Evolutionary conservation across 2,329 filamentous ascomycete species (phyloP), one percentile per base, ranked within the genome.

Genomic region (Aspergillus fructus): DNA sequence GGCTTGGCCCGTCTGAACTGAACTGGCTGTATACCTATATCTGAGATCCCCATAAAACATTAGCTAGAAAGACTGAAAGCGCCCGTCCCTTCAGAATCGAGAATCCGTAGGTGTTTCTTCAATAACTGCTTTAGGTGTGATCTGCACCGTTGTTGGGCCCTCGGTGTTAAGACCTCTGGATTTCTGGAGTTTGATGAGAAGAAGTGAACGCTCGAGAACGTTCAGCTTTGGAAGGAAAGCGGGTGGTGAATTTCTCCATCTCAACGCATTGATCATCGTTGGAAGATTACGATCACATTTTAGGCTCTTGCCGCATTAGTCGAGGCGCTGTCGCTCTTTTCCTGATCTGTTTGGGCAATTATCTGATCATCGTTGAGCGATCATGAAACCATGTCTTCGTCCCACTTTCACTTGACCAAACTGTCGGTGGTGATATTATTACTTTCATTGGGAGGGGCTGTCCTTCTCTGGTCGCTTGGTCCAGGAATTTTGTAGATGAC

Each of bases 311-410:
- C 67, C 65, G 52, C 45, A 57, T 63, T 60, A 21, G 67, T 66
- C 47, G 49, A 68, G 51, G 58, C 53, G 55, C 37, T 56, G 67
- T 59, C 61, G 55, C 59, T 68, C 66, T 51, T 60, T 61, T 65
- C 66, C 60, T 55, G 59, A 63, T 45, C 53, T 43, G 63, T 64
- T 59, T 53, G 58, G 41, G 21, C 27, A 52, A 67, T 63, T 65
- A 64, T 65, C 62, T 66, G 67, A 68, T 67, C 68, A 53, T 64
- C 64, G 59, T 58, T 61, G 63, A 67, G 62, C 62, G 63, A 66
- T 67, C 62, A 61, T 49, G 59, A 46, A 57, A 43, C 46, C 23
- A 54, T 21, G 23, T 24, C 23, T 47, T 47, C 55, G 56, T 62
- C 60, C 64, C 59, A 61, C 59, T 53, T 45, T 40, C 15, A 23